These are phyloP conservation scores for Salvia hispanica DNA, from an alignment of 257 asterid genomes.

Conservation along the genomic window DNA sequence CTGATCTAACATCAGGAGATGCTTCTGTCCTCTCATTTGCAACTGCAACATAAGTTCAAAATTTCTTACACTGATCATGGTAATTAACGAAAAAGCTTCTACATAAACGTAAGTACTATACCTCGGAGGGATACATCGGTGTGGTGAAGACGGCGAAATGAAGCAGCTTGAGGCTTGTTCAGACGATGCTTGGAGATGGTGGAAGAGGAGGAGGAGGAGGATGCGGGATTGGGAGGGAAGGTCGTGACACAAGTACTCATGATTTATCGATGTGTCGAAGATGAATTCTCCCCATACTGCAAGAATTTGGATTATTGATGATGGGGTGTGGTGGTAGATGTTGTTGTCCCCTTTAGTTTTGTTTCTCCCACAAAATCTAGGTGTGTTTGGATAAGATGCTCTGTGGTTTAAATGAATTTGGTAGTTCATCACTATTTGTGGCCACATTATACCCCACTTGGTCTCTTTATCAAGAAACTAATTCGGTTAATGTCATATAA, in stretches of 20 bases:
- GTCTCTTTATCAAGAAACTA: not conserved
- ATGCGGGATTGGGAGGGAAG: too few relatives aligned
- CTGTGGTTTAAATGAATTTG: constrained; percentile 32
- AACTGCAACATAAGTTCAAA: too few relatives aligned
- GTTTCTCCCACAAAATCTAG: constrained; percentile 7
- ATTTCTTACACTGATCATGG: too few relatives aligned
- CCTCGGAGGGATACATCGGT: too few relatives aligned
- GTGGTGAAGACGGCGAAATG: too few relatives aligned
- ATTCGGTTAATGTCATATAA: not conserved
- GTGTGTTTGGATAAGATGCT: constrained; percentile 42
- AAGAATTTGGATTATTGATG: constrained; percentile 33
- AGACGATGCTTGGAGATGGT: too few relatives aligned
- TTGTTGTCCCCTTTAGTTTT: not conserved
- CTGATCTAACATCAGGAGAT: too few relatives aligned
- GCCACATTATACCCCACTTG: constrained; percentile 26
- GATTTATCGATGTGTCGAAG: constrained; percentile 23
- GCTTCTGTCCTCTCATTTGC: too few relatives aligned
- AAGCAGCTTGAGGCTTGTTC: too few relatives aligned
- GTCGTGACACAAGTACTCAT: constrained; percentile 35
- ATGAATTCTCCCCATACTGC: constrained; percentile 33
- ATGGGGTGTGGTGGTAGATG: constrained; percentile 27
- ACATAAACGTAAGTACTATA: too few relatives aligned
- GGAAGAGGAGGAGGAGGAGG: too few relatives aligned
- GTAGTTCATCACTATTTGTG: constrained; percentile 7
- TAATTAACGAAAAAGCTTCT: too few relatives aligned